Evolutionary conservation across 2,329 filamentous ascomycete genomes (phyloP).

Genomic region (Ciborinia camelliae): DNA sequence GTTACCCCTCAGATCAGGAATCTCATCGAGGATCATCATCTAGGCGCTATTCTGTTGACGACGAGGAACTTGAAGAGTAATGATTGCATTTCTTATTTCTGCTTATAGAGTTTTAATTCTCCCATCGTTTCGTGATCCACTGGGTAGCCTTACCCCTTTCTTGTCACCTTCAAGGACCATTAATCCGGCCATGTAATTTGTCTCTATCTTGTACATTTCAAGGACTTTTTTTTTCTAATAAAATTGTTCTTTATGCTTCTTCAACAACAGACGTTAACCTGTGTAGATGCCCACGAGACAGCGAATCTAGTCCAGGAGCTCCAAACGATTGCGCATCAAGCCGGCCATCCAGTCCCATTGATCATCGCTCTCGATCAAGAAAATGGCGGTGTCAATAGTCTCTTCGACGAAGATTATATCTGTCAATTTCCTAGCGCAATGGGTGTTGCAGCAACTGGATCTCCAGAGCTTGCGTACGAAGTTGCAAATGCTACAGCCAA

Average conservation of each 20-base stretch:
- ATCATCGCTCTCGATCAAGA: conserved; percentile 94
- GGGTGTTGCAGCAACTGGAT: conserved; percentile 91
- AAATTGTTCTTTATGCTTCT: neutral
- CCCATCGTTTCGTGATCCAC: conserved; percentile 15
- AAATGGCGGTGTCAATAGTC: conserved; percentile 95
- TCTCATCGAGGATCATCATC: conserved; percentile 77
- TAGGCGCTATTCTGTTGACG: conserved; percentile 82
- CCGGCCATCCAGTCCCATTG: conserved; percentile 84
- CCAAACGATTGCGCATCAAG: conserved; percentile 85
- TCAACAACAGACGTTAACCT: conserved; percentile 25
- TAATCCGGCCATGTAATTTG: neutral
- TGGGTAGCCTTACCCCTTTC: neutral
- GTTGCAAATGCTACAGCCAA: conserved; percentile 91
- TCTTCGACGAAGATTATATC: conserved; percentile 93
- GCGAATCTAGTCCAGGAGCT: conserved; percentile 85
- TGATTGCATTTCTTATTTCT: conserved; percentile 10
- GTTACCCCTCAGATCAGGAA: conserved; percentile 79
- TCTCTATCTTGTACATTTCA: conserved; percentile 10
- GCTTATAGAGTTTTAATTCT: neutral
- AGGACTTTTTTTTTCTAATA: neutral
- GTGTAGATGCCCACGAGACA: conserved; percentile 80
- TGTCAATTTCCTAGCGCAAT: conserved; percentile 96
- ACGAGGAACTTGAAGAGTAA: conserved; percentile 82
- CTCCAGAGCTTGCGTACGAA: conserved; percentile 78
- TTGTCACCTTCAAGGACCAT: neutral